phyloP scores from a whole-genome alignment of 768 basidiomycete species.

The Suillus sp. region DNA sequence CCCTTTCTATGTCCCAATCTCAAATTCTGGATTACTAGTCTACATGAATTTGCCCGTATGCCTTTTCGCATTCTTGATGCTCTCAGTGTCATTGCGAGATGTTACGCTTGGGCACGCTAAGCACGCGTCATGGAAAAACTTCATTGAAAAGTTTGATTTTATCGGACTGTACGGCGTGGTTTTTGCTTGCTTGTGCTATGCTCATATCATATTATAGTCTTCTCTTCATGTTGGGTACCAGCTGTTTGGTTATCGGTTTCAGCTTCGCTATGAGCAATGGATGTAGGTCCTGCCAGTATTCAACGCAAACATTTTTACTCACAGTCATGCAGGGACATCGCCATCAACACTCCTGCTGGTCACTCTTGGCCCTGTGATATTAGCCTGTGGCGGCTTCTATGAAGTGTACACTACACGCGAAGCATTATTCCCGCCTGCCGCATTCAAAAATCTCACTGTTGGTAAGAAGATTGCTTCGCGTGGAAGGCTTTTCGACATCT shows the following conservation, averaged over 20 bases:
- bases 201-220: constrained; percentile 45
- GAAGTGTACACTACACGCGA: constrained; percentile 69
- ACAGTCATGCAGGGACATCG: constrained; percentile 54
- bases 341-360: constrained; percentile 65
- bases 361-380: constrained; percentile 51
- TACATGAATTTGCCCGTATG: constrained; percentile 84
- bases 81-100: constrained; percentile 60
- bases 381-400: constrained; percentile 64
- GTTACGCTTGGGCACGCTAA: constrained; percentile 49
- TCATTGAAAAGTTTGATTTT: constrained; percentile 70
- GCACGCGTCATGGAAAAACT: constrained; percentile 56
- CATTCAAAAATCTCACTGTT: constrained; percentile 61
- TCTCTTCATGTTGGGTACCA: constrained; percentile 75
- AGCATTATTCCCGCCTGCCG: constrained; percentile 67
- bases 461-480: constrained; percentile 41
- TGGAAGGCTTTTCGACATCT: constrained; percentile 14
- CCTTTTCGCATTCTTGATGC: constrained; percentile 55
- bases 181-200: constrained; percentile 18
- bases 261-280: constrained; percentile 70
- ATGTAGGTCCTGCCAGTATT: constrained; percentile 50
- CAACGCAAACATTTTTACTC: constrained; percentile 8
- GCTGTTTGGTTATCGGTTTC: constrained; percentile 75
- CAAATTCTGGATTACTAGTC: constrained; percentile 47
- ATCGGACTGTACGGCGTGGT: constrained; percentile 63
- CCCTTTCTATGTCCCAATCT: constrained; percentile 14